Evolutionary conservation across 2,329 filamentous ascomycete genomes (phyloP), one percentile per base, ranked within the genome.

Genomic region (Alternaria hordeiaustralica): DNA sequence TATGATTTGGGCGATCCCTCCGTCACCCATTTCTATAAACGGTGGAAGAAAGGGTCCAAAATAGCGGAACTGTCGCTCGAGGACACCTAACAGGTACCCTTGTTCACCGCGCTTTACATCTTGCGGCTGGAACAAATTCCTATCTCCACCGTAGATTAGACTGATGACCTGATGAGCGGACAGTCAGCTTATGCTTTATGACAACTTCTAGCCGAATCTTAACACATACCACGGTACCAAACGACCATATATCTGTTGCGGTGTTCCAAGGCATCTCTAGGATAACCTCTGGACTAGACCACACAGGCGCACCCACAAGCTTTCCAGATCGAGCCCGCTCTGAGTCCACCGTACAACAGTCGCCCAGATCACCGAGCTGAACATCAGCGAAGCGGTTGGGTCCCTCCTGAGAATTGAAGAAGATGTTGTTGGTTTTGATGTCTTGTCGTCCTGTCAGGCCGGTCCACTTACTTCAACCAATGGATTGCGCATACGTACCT

Each of bases 221-320:
- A 10, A 75, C 76, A 59, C 69, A 41, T n/a, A 78, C 78, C 65
- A 75, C 75, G 50, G 77, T 66, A 44, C 80, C 77, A 63, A 81
- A 80, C 46, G 79, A 82, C 78, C 79, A 82, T 63, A 82, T 81
- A 58, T 82, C 79, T 46, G 78, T 75, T 21, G 80, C 70, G 43
- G 74, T 77, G 47, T 77, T 79, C 78, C 79, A 82, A 51, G 64
- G 63, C 51, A 68, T 10, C 56, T 70, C 66, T 36, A 73, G 26
- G 12, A 71, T 46, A 20, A 76, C 71, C 68, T 82, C 78, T 58
- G 79, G 79, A 56, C 79, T 82, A 60, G 78, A 65, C 65, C 76
- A 82, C 36, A 82, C 78, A 23, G 76, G 66, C 33, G 79, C 71
- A 60, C 79, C 80, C 10, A 82, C 78, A 50, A 63, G 2, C 13